Percentiles rank a stretch among this genome's conserved stretches.
These are phyloP conservation scores for Lasiodiplodia sp. DNA, from an alignment of 2,329 filamentous ascomycete species.

Conservation along the genomic window DNA sequence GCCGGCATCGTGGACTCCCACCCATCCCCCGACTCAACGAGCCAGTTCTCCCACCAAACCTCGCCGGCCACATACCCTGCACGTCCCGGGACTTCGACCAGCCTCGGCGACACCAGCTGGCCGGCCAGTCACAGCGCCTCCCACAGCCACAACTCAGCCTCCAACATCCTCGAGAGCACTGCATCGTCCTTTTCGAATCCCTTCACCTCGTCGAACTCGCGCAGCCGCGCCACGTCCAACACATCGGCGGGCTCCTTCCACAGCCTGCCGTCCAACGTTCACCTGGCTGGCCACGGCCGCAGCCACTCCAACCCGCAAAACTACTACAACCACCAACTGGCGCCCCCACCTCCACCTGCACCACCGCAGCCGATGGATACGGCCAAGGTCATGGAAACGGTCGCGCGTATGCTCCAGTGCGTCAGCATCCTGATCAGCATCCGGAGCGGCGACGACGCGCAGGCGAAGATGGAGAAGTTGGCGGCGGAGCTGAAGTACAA, in stretches of 20 bases:
- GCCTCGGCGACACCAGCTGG: slow-evolving; percentile 35
- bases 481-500: slow-evolving; percentile 92
- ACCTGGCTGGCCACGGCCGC: slow-evolving; percentile 34
- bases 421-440: slow-evolving; percentile 87
- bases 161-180: slow-evolving; percentile 77
- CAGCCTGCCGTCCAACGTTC: slow-evolving; percentile 44
- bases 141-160: slow-evolving; percentile 76
- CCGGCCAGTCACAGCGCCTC: slow-evolving; percentile 65
- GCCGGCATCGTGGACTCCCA: slow-evolving; percentile 49
- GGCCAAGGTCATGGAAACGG: slow-evolving; percentile 90
- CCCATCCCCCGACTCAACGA: slow-evolving; percentile 18
- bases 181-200: slow-evolving; percentile 50
- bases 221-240: slow-evolving; percentile 69
- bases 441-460: slow-evolving; percentile 73
- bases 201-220: slow-evolving; percentile 26
- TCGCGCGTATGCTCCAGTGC: slow-evolving; percentile 95
- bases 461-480: slow-evolving; percentile 81
- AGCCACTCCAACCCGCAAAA: slow-evolving; percentile 35
- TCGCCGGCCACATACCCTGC: slow-evolving; percentile 43
- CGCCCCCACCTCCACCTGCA: slow-evolving; percentile 35
- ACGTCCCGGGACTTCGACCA: slow-evolving; percentile 24
- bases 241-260: slow-evolving; percentile 65
- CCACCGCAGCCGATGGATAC: slow-evolving; percentile 51
- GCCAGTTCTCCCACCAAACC: slow-evolving; percentile 16
- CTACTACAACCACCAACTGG: slow-evolving; percentile 25